Evolutionary conservation across 2,329 filamentous ascomycete species (phyloP).

Genomic region (Verticillium zaregamsianum): DNA sequence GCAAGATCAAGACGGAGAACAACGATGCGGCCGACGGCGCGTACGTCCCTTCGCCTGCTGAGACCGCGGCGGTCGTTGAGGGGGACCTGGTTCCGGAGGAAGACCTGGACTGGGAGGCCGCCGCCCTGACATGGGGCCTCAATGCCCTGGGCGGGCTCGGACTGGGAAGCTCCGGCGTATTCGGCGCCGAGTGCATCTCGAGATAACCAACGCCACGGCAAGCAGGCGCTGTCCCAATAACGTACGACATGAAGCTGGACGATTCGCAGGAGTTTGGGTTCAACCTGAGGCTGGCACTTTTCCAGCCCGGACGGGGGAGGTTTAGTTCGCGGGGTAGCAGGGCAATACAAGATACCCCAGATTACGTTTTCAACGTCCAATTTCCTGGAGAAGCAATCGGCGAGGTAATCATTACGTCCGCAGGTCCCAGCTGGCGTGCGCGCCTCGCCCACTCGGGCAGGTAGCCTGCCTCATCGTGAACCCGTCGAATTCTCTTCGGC

Average conservation of each 20-base stretch:
- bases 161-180: conserved; percentile 38
- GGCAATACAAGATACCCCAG: neutral
- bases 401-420: neutral
- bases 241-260: neutral
- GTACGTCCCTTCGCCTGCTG: conserved; percentile 30
- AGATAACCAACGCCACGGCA: conserved; percentile 19
- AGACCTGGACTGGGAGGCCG: conserved; percentile 42
- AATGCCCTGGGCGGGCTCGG: conserved; percentile 39
- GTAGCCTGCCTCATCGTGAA: neutral
- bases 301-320: neutral
- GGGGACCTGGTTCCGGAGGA: conserved; percentile 36
- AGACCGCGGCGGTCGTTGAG: conserved; percentile 24
- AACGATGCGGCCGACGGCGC: conserved; percentile 23
- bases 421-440: neutral
- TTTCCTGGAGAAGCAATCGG: neutral
- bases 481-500: neutral
- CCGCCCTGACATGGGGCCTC: conserved; percentile 42
- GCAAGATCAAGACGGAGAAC: conserved; percentile 19
- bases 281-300: neutral
- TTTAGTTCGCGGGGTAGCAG: neutral
- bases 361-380: neutral
- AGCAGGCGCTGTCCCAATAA: neutral
- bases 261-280: neutral
- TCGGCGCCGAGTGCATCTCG: conserved; percentile 41
- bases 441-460: neutral